Base-by-base conservation (phyloP, 441 rosid species). In the Syzygium malaccense region DNA sequence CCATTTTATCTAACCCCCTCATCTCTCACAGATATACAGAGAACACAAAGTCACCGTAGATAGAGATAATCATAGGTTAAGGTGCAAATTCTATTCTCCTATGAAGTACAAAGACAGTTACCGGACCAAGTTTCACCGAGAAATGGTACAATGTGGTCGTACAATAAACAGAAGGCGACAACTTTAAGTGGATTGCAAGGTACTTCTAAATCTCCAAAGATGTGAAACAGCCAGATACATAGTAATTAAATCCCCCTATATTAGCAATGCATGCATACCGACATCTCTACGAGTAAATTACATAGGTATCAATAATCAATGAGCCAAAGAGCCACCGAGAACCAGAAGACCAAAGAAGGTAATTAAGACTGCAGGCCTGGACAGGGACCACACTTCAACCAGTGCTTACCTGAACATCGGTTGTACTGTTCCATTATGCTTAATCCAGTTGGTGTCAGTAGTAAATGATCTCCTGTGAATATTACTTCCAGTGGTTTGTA, bases 381-480 rank as follows among this genome's bases (percentile, higher is more conserved):
- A 41, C 45, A 55, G 55, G 45, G 87, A 55, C 30, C 58, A 13
- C 51, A 55, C 25, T 18, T 48, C 49, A 14, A 45, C 20, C 54
- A 88, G n/a, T 13, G 66, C 49, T 88, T 51, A 89, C 88, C 60
- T 89, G 90, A 89, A 71, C 80, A 49, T 12, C 7, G 15, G 49
- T 86, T 89, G 86, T 89, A 89, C 71, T 4, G 84, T 41, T 89
- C 90, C 25, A 19, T 7, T 30, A 89, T 89, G 79, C 85, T 75
- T 83, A 89, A 48, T 86, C 90, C 90, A 14, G 55, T 26, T 0
- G n/a, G 48, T 45, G 90, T 86, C 86, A 86, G 79, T 23, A 28
- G 37, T 45, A 89, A 56, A 60, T 89, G 90, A 58, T 89, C 90
- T 30, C 90, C 90, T 0, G 88, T 86, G 57, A 89, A 89, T 49